Percentiles rank a stretch among this genome's conserved stretches.
Evolutionary conservation across 2,329 filamentous ascomycete species (phyloP).

Genomic region (Escovopsis sp.): DNA sequence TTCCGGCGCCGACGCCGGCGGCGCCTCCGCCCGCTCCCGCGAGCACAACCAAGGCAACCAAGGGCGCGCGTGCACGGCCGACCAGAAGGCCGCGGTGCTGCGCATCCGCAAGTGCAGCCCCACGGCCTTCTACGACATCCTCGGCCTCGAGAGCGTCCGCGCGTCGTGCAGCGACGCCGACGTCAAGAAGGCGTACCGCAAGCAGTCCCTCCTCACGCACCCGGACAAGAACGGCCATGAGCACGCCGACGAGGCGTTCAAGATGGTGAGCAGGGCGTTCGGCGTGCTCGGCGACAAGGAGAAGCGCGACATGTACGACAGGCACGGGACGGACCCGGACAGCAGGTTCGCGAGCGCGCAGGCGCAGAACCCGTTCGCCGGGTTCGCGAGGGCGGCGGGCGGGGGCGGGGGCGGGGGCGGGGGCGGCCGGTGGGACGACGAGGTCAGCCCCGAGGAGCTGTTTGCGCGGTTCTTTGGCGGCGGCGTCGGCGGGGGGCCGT

Average conservation of each 20-base stretch:
- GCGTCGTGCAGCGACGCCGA: constrained; percentile 60
- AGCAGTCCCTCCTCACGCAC: constrained; percentile 85
- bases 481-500: constrained; percentile 55
- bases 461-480: constrained; percentile 95
- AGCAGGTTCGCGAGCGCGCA: constrained; percentile 60
- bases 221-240: constrained; percentile 98
- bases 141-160: constrained; percentile 53
- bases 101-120: constrained; percentile 71
- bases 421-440: constrained; percentile 64
- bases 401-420: constrained; percentile 34
- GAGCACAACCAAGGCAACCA: constrained; percentile 66
- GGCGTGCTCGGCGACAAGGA: constrained; percentile 85
- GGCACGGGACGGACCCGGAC: constrained; percentile 84
- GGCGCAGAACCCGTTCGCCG: constrained; percentile 47
- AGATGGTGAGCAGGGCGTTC: constrained; percentile 91
- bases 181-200: constrained; percentile 96
- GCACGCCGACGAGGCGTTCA: constrained; percentile 93
- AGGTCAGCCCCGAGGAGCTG: constrained; percentile 91
- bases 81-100: constrained; percentile 84
- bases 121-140: constrained; percentile 92
- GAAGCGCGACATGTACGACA: constrained; percentile 71
- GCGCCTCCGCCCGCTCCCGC: constrained; percentile 31
- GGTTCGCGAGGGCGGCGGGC: constrained; percentile 35
- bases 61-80: constrained; percentile 65
- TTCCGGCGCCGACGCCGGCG: constrained; percentile 38